phyloP scores from a whole-genome alignment of 2,329 filamentous ascomycete genomes.

The Ceratocystis variospora region DNA sequence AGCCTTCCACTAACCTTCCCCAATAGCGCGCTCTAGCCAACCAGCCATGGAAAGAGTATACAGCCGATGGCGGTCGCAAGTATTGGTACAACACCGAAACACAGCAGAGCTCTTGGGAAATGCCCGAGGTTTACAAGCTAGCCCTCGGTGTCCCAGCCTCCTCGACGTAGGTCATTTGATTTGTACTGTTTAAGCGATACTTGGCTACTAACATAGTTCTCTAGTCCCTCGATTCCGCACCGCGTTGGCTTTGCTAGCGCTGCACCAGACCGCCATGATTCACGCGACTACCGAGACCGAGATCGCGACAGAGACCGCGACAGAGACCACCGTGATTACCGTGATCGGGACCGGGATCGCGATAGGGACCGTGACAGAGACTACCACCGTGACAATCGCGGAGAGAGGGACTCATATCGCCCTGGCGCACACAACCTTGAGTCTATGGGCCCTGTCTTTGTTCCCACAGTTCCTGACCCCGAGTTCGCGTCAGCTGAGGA shows the following conservation, averaged over 20 bases:
- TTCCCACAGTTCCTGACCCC: conserved; percentile 54
- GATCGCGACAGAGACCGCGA: conserved; percentile 19
- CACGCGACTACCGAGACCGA: conserved; percentile 26
- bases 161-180: conserved; percentile 3
- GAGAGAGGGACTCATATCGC: conserved; percentile 26
- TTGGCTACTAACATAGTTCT: neutral
- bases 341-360: conserved; percentile 22
- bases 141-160: conserved; percentile 45
- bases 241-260: conserved; percentile 29
- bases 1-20: neutral
- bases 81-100: conserved; percentile 95
- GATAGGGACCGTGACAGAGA: conserved; percentile 29
- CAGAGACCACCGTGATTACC: conserved; percentile 21
- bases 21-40: conserved; percentile 60
- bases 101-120: conserved; percentile 87
- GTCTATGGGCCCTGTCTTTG: conserved; percentile 26
- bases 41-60: conserved; percentile 89
- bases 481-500: conserved; percentile 72
- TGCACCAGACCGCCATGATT: conserved; percentile 22
- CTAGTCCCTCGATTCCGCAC: conserved; percentile 29
- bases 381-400: conserved; percentile 22
- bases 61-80: conserved; percentile 68
- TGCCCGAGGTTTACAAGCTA: conserved; percentile 69
- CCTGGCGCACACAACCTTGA: conserved; percentile 9
- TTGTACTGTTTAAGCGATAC: neutral